Evolutionary conservation across 805 yeast species (phyloP).

Genomic region (Zygosaccharomyces kombuchaensis): DNA sequence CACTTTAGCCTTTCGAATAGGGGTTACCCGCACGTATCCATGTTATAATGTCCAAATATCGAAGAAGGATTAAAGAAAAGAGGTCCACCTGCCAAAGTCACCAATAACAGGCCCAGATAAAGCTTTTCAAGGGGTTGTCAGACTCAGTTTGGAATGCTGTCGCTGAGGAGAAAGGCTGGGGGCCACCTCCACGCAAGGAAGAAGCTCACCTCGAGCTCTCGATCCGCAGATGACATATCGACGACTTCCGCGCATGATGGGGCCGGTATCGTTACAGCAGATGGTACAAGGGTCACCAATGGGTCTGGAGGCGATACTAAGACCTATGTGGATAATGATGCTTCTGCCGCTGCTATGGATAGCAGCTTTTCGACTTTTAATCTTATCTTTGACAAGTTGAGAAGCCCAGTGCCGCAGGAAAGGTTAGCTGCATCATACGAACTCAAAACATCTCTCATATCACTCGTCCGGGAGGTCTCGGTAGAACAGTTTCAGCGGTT

Average conservation of each 20-base stretch:
- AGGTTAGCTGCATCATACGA: constrained; percentile 58
- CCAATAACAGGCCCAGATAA: neutral
- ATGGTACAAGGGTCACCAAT: constrained; percentile 15
- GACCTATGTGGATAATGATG: constrained; percentile 19
- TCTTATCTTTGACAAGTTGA: constrained; percentile 37
- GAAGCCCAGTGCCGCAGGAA: constrained; percentile 35
- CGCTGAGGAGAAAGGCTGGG: constrained; percentile 28
- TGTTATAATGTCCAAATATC: neutral
- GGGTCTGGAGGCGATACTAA: constrained; percentile 18
- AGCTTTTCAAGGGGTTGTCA: neutral
- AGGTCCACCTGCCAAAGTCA: neutral
- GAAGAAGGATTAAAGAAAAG: neutral
- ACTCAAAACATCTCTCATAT: constrained; percentile 60
- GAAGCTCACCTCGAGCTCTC: constrained; percentile 22
- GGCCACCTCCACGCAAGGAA: constrained; percentile 21
- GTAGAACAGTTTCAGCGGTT: constrained; percentile 77
- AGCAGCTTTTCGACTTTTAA: constrained; percentile 33
- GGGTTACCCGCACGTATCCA: constrained; percentile 1
- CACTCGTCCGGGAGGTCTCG: constrained; percentile 74
- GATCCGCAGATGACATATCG: constrained; percentile 24
- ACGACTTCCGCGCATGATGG: constrained; percentile 19
- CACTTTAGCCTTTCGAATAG: neutral
- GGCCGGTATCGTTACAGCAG: constrained; percentile 15
- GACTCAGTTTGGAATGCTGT: constrained; percentile 15
- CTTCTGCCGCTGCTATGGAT: constrained; percentile 25